Base-by-base conservation (phyloP, 148 eudicot species). In the Silene conica region DNA sequence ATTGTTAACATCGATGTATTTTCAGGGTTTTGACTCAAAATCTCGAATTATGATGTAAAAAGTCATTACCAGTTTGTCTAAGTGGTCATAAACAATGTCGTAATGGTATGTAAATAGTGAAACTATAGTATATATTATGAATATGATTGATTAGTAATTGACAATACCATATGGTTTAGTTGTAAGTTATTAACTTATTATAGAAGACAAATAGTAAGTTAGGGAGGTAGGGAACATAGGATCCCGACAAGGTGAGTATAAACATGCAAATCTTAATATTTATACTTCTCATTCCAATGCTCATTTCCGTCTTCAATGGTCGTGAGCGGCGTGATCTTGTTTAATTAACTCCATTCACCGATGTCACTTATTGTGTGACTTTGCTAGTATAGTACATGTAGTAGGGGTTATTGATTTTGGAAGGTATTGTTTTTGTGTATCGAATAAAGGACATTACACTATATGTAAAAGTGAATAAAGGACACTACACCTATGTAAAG, bases 181-280 rank as follows among this genome's bases (percentile, higher is more conserved):
- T 70, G 67, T 55, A 54, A 23, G 57, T 45, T 57, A 72, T 59
- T 52, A 66, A 23, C 54, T 38, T 38, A 38, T 38, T 38, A 38
- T 38, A 5, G 56, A 79, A 79, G 82, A 74, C 82, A 75, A 25
- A 25, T 54, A 21, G 43, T 72, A 57, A 78, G 72, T 72, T 38
- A 6, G 61, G 66, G 46, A 22, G 62, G 54, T 59, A 25, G 76
- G 79, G 59, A 69, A 46, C 84, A 74, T 73, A 13, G 80, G 77
- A 81, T 28, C 71, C 75, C 85, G 81, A 82, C 85, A 82, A 74
- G 71, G 28, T 12, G 28, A 58, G 79, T 75, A 48, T 69, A 63
- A 64, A 74, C 64, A 74, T 78, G 63, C 9, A 38, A 38, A 38
- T 38, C 43, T 72, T 3, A 31, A 25, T 14, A 63, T n/a, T n/a